Evolutionary conservation across 495 filamentous ascomycete species (phyloP).

Genomic region (Astrothelium macrocarpum): DNA sequence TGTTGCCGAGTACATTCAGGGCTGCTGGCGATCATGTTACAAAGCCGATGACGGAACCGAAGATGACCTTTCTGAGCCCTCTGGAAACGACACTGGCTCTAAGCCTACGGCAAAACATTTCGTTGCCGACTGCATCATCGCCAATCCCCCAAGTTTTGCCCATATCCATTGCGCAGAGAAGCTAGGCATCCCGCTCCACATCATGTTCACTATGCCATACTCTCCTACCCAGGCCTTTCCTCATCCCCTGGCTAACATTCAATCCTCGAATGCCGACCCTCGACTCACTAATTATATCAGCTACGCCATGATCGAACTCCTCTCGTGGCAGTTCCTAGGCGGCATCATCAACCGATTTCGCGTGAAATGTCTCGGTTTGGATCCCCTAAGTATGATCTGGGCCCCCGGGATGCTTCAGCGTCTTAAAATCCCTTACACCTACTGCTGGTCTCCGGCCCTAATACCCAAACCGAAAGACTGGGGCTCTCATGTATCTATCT

Average conservation of each 20-base stretch:
- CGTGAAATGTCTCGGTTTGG: constrained; percentile 24
- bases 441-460: constrained; percentile 73
- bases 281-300: constrained; percentile 61
- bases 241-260: constrained; percentile 62
- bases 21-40: too few relatives aligned
- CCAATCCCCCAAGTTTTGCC: constrained; percentile 74
- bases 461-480: constrained; percentile 72
- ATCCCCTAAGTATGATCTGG: constrained; percentile 44
- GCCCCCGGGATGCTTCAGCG: constrained; percentile 55
- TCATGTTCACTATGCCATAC: constrained; percentile 79
- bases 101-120: too few relatives aligned
- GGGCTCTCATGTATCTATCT: constrained; percentile 59
- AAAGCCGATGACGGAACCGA: too few relatives aligned
- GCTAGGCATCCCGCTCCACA: constrained; percentile 64
- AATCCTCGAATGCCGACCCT: constrained; percentile 47
- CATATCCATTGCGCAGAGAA: constrained; percentile 76
- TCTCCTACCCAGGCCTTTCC: constrained; percentile 59
- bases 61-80: too few relatives aligned
- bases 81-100: too few relatives aligned
- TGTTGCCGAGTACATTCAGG: too few relatives aligned
- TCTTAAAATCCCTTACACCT: constrained; percentile 64
- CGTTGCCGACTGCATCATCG: constrained; percentile 73
- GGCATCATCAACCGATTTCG: constrained; percentile 32
- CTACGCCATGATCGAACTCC: constrained; percentile 66
- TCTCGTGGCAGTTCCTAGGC: constrained; percentile 34